Percentiles rank a stretch among this genome's conserved stretches.
These are phyloP conservation scores for Coleophoma cylindrospora DNA, from an alignment of 2,329 filamentous ascomycete genomes.

Conservation along the genomic window DNA sequence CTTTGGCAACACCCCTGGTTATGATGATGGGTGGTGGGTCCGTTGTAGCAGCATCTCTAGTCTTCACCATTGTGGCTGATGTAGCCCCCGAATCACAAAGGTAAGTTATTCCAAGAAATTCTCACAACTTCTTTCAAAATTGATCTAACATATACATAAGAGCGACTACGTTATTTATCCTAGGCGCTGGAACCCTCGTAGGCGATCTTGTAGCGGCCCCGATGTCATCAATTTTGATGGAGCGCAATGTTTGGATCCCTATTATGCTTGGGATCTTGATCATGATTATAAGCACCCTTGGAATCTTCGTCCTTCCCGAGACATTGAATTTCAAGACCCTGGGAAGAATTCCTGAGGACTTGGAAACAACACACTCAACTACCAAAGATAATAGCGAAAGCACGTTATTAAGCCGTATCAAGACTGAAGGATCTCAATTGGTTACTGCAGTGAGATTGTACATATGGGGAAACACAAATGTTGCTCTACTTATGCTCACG, in stretches of 20 bases:
- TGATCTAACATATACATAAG: constrained; percentile 2
- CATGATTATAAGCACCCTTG: constrained; percentile 1
- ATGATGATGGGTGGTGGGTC: constrained; percentile 27
- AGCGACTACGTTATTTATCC: constrained; percentile 26
- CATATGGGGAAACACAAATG: neutral
- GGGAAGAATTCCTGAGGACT: no score
- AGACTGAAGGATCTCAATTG: no score
- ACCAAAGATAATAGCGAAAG: no score
- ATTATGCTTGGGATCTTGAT: constrained; percentile 6
- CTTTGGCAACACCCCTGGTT: constrained; percentile 23
- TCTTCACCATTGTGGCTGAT: constrained; percentile 30
- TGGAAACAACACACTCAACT: no score
- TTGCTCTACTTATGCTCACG: constrained; percentile 1
- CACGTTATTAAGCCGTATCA: no score
- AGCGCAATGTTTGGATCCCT: constrained; percentile 7
- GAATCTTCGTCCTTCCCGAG: constrained; percentile 17
- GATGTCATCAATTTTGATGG: constrained; percentile 29
- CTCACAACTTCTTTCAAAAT: no score
- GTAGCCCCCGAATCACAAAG: constrained; percentile 27
- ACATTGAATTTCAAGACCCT: constrained; percentile 4
- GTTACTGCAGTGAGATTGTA: neutral
- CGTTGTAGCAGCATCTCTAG: constrained; percentile 21
- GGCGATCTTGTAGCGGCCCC: constrained; percentile 28
- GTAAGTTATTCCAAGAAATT: neutral
- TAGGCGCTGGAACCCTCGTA: constrained; percentile 15